phyloP scores from a whole-genome alignment of 805 yeast species.

The Blastobotrys attinorum region DNA sequence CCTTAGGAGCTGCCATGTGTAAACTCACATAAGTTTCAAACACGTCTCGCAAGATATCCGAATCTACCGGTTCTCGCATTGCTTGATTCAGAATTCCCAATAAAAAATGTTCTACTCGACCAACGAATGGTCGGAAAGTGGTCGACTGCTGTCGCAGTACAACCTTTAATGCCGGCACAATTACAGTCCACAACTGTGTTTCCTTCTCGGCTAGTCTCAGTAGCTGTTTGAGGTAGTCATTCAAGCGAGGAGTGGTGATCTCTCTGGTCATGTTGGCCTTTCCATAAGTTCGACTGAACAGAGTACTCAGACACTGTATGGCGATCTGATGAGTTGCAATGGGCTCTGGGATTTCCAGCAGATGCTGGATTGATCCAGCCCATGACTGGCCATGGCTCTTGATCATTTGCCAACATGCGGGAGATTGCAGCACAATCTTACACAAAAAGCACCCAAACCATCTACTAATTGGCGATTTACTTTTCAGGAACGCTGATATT shows the following conservation, averaged over 20 bases:
- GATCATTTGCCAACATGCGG: slow-evolving; percentile 23
- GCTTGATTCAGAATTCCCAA: slow-evolving; percentile 26
- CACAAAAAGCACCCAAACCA: slow-evolving; percentile 34
- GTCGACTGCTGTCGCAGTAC: slow-evolving; percentile 57
- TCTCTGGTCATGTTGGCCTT: slow-evolving; percentile 83
- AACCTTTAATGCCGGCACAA: slow-evolving; percentile 35
- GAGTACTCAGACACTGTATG: slow-evolving; percentile 20
- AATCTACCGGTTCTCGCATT: slow-evolving; percentile 33
- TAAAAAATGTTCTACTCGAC: slow-evolving; percentile 47
- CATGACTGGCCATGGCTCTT: slow-evolving; percentile 33
- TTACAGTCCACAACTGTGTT: slow-evolving; percentile 29
- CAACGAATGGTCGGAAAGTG: slow-evolving; percentile 72
- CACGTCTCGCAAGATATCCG: slow-evolving; percentile 33
- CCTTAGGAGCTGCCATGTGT: slow-evolving; percentile 49
- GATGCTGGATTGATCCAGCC: slow-evolving; percentile 31
- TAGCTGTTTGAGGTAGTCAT: slow-evolving; percentile 46
- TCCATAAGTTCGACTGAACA: slow-evolving; percentile 39
- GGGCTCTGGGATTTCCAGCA: slow-evolving; percentile 30
- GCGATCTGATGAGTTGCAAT: slow-evolving; percentile 25
- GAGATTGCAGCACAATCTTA: slow-evolving; percentile 13
- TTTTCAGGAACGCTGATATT: slow-evolving; percentile 30
- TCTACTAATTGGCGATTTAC: slow-evolving; percentile 27
- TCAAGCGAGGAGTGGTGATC: slow-evolving; percentile 69
- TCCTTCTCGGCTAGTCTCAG: slow-evolving; percentile 39
- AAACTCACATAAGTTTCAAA: slow-evolving; percentile 46